These are phyloP conservation scores for Pichia sp. DNA, from an alignment of 1,139 yeast genomes.

Conservation along the genomic window DNA sequence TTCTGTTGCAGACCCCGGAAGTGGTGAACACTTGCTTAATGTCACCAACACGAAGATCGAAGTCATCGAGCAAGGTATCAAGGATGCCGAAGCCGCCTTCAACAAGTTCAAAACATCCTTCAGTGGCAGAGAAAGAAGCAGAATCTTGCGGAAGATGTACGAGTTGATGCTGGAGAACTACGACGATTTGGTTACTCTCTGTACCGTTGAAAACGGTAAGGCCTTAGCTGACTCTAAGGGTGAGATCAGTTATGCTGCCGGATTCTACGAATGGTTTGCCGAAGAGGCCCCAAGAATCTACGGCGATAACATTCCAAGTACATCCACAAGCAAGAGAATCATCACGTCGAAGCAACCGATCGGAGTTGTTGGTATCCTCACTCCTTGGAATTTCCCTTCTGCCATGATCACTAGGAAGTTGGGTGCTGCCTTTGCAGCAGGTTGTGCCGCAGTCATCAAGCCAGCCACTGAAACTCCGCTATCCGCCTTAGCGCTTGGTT, in stretches of 20 bases:
- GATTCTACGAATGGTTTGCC: slow-evolving; percentile 86
- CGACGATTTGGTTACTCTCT: slow-evolving; percentile 70
- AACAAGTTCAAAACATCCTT: slow-evolving; percentile 49
- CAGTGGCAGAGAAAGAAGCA: slow-evolving; percentile 63
- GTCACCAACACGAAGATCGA: slow-evolving; percentile 58
- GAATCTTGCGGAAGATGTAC: slow-evolving; percentile 61
- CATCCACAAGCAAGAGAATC: slow-evolving; percentile 54
- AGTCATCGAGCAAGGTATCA: slow-evolving; percentile 59
- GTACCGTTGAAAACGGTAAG: slow-evolving; percentile 85
- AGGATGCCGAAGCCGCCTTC: slow-evolving; percentile 60
- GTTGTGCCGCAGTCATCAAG: slow-evolving; percentile 86
- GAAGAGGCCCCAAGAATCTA: slow-evolving; percentile 81
- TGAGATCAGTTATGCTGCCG: slow-evolving; percentile 72
- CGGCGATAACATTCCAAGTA: slow-evolving; percentile 71
- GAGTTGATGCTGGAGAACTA: slow-evolving; percentile 61
- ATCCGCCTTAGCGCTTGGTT: slow-evolving; percentile 76
- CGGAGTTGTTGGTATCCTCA: slow-evolving; percentile 87
- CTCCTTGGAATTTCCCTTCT: slow-evolving; percentile 97
- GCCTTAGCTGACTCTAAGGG: slow-evolving; percentile 73
- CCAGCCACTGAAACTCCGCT: slow-evolving; percentile 92
- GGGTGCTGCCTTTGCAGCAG: slow-evolving; percentile 92
- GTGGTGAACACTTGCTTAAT: slow-evolving; percentile 52
- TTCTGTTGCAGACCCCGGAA: slow-evolving; percentile 75
- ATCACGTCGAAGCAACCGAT: slow-evolving; percentile 74
- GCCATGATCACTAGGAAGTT: slow-evolving; percentile 94